phyloP scores from a whole-genome alignment of 805 yeast species.

The Wickerhamiella sergipiensis region DNA sequence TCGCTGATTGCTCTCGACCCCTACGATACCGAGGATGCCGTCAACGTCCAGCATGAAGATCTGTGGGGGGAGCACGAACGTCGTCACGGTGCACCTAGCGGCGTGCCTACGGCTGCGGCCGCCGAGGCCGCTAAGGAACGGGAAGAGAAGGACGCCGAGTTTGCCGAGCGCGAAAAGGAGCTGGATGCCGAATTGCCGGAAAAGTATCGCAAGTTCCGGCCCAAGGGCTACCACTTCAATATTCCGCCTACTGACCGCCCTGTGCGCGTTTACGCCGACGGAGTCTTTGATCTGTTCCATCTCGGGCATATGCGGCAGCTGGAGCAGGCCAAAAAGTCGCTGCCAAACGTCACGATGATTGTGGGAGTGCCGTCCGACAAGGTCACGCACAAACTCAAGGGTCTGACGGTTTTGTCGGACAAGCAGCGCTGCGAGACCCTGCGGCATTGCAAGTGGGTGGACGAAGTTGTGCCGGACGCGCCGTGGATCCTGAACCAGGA shows the following conservation, averaged over 20 bases:
- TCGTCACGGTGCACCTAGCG: background rate
- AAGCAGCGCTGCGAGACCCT: conserved; percentile 83
- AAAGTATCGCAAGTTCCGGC: conserved; percentile 63
- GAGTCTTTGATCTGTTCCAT: conserved; percentile 93
- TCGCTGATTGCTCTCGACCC: conserved; percentile 16
- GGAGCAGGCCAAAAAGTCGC: conserved; percentile 89
- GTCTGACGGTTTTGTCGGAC: conserved; percentile 82
- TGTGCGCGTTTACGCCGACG: conserved; percentile 92
- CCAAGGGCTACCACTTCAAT: conserved; percentile 63
- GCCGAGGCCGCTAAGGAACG: conserved; percentile 5
- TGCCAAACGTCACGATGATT: conserved; percentile 70
- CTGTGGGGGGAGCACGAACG: conserved; percentile 10
- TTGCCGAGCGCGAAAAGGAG: conserved; percentile 37
- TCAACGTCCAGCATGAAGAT: conserved; percentile 15
- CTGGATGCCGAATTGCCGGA: conserved; percentile 55
- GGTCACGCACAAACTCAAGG: conserved; percentile 85
- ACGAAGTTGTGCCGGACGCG: conserved; percentile 85
- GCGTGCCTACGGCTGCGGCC: background rate
- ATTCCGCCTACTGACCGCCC: conserved; percentile 78
- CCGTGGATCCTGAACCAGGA: conserved; percentile 91
- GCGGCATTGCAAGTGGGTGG: conserved; percentile 93
- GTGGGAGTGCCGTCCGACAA: conserved; percentile 87
- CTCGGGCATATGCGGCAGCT: conserved; percentile 96
- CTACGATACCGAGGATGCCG: conserved; percentile 15
- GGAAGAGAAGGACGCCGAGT: conserved; percentile 22